A percentile compares a stretch with the other conserved stretches of the same genome.
Evolutionary conservation across 2,329 filamentous ascomycete species (phyloP).

Genomic region (Dendrostoma leiphaemia): DNA sequence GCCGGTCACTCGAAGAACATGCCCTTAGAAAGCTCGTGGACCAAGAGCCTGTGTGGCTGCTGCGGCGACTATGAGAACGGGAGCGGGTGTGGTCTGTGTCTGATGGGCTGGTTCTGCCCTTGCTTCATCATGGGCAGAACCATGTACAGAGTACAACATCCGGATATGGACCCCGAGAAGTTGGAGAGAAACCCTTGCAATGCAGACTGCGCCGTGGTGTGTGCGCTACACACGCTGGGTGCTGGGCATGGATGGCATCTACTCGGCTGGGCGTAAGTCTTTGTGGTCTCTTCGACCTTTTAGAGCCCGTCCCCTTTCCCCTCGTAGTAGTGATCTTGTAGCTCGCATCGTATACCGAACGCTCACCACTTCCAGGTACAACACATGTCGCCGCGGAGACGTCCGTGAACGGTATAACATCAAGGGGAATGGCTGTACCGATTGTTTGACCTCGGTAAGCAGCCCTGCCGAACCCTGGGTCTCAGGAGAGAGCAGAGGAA

Average conservation of each 20-base stretch:
- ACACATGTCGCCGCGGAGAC: constrained; percentile 8
- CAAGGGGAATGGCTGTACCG: constrained; percentile 5
- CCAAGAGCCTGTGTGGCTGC: constrained; percentile 3
- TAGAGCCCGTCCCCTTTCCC: background rate
- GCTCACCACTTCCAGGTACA: constrained; percentile 1
- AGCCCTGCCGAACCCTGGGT: background rate
- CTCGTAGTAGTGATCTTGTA: background rate
- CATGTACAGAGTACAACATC: constrained; percentile 8
- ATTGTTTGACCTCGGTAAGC: constrained; percentile 11
- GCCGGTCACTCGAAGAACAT: background rate
- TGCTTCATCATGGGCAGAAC: constrained; percentile 12
- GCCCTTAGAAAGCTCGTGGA: background rate
- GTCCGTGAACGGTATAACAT: constrained; percentile 5
- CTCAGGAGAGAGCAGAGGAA: background rate
- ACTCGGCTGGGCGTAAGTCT: constrained; percentile 9
- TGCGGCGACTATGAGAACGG: background rate
- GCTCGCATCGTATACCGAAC: too few relatives aligned
- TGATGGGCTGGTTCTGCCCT: constrained; percentile 10
- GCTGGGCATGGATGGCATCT: constrained; percentile 2
- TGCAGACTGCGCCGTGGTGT: constrained; percentile 10
- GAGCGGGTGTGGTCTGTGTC: constrained; percentile 7
- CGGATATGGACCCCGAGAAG: constrained; percentile 3
- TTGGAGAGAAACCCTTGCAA: constrained; percentile 12
- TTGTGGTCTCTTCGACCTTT: background rate
- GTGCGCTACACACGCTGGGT: constrained; percentile 4